phyloP scores from a whole-genome alignment of 2,329 filamentous ascomycete genomes.

The Stachybotrys echinatus region DNA sequence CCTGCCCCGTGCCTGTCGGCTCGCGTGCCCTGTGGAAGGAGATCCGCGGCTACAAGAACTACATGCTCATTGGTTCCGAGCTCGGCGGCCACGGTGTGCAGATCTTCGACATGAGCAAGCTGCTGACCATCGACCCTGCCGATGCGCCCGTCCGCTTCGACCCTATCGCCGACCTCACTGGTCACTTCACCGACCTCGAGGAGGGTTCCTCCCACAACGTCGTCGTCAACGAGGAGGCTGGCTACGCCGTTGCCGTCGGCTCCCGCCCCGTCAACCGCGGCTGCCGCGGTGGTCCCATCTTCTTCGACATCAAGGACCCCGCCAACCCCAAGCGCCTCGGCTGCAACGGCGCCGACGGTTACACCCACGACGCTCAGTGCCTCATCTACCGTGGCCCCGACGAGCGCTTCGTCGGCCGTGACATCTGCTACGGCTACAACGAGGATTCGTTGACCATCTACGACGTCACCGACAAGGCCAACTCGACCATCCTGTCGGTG shows the following conservation, averaged over 20 bases:
- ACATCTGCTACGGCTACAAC: constrained; percentile 3
- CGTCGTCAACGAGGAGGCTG: constrained; percentile 41
- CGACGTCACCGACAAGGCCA: constrained; percentile 39
- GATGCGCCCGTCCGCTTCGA: constrained; percentile 26
- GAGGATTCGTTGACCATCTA: constrained; percentile 7
- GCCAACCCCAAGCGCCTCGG: constrained; percentile 47
- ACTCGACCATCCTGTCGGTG: constrained; percentile 38
- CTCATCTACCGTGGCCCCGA: constrained; percentile 1
- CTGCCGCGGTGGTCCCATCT: constrained; percentile 48
- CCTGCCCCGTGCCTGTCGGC: constrained; percentile 40
- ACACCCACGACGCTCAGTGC: constrained; percentile 2
- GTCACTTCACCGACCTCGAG: constrained; percentile 24
- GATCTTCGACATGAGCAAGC: constrained; percentile 55
- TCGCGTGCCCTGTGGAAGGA: constrained; percentile 33
- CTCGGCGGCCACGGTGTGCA: constrained; percentile 51
- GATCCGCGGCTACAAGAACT: constrained; percentile 32
- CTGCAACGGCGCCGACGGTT: constrained; percentile 22
- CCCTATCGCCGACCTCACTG: constrained; percentile 25
- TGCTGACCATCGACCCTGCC: constrained; percentile 37
- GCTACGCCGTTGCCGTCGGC: constrained; percentile 40
- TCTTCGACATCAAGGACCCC: constrained; percentile 52
- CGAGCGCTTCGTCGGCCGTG: constrained; percentile 1
- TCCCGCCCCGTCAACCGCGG: constrained; percentile 29
- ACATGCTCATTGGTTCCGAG: constrained; percentile 34
- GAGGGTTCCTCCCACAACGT: constrained; percentile 46